Base-by-base conservation (phyloP, 2,329 filamentous ascomycete species). In the Daldinia sp. region DNA sequence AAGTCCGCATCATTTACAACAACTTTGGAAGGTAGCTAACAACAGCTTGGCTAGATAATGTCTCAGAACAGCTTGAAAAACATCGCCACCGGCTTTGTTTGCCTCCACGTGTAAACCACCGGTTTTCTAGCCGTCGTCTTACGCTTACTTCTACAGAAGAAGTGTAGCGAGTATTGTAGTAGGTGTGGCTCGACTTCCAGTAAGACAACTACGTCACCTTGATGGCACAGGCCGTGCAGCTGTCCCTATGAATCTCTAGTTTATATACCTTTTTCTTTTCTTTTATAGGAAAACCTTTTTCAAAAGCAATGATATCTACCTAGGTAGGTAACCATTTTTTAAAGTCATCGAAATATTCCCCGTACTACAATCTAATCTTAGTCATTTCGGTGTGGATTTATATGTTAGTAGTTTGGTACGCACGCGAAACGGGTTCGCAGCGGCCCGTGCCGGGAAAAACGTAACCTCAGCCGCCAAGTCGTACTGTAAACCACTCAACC, bases 361-460 rank as follows among this genome's bases (percentile, higher is more conserved):
- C 23, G 23, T 26, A 20, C 5, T 28, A n/a, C 4, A 15, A 48
- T 51, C 9, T 4, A 18, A n/a, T 51, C 26, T 51, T 51, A 51
- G 46, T 51, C 26, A 51, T 51, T 51, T 51, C 15, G 12, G 18
- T 33, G 26, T 33, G 46, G 26, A 33, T 30, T 18, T 39, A 39
- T 39, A 13, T 39, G 35, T 4, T 39, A 15, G 12, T 15, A 42
- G 35, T 30, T 44, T 44, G 23, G 23, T 57, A 23, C 37, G 7
- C 33, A 39, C 39, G 41, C 37, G 48, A 41, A 48, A 23, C 37
- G 30, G 42, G 30, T 54, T 60, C 44, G 54, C 61, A 54, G 55
- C 69, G 69, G 69, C 59, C 64, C 69, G 69, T 62, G 61, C 69
- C 67, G 63, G 61, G 30, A 59, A 54, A 69, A 59, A 59, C 1